Base-by-base conservation (phyloP, 208 protist species). In the Leishmania amazonensis region DNA sequence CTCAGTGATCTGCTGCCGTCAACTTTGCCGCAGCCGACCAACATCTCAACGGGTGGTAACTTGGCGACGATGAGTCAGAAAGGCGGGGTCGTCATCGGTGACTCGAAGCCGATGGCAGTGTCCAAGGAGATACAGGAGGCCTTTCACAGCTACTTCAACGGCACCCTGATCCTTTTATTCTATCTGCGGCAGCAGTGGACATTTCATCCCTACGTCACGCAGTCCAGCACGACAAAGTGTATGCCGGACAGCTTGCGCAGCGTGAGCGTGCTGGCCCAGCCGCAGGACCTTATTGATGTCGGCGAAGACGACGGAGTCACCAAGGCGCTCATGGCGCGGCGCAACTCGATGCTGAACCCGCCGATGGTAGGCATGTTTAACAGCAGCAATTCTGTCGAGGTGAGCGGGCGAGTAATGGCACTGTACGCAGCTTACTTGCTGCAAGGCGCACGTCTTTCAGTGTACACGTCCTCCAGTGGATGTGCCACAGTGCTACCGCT, bases 271-370 rank as follows among this genome's bases (percentile, higher is more conserved):
- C 87, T 97, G 74, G 94, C 84, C 24, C 81, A 85, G 42, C 72
- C 83, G 38, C 68, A 80, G 21, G 88, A 85, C 77, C 81, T 97
- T 8, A 70, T 93, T 2, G 85, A 93, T 64, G 78, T 82, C 19
- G 88, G 89, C 40, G 88, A 92, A 17, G 91, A 95, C 79, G 91
- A 95, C 82, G 87, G 89, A 54, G 89, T 95, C 51, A 95, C 94
- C 31, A 88, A 88, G 38, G 91, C 94, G 8, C 75, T 95, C 21
- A 71, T 93, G 21, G 81, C 79, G 72, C 53, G 78, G 49, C 74
- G 72, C 38, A 53, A 81, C 28, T 79, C 89, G 49, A 76, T 74
- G 17, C 64, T 62, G 54, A 85, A 70, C 64, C 76, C 73, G 35
- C 82, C 92, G 28, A 53, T 81, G 42, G 74, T 95, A 35, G 83